Percentiles rank a stretch among this genome's conserved stretches.
Conservation (phyloP, 2,329 filamentous ascomycete species). For the Chalaropsis ovoidea region DNA sequence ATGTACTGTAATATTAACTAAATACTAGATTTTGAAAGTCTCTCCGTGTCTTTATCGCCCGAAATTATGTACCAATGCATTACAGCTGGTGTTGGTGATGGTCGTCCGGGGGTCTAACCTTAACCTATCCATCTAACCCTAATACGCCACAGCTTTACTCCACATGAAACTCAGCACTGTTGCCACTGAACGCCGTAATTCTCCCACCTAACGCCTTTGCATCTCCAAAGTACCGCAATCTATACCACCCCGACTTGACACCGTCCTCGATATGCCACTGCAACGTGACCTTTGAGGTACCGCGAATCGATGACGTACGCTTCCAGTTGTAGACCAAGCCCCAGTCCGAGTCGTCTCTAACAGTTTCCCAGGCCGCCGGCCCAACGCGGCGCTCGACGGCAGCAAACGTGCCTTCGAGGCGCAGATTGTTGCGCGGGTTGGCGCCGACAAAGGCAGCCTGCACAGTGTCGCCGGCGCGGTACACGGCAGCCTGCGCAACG, state of each 20-base stretch:
- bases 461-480: slow-evolving; percentile 51
- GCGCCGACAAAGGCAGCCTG: slow-evolving; percentile 68
- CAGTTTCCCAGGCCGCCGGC: slow-evolving; percentile 46
- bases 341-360: slow-evolving; percentile 74
- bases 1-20: neutral
- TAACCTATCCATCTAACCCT: neutral
- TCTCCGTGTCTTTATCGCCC: too few relatives aligned
- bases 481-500: slow-evolving; percentile 38
- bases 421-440: slow-evolving; percentile 81
- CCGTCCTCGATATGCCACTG: slow-evolving; percentile 64
- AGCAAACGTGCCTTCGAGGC: slow-evolving; percentile 65
- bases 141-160: neutral
- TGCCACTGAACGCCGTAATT: slow-evolving; percentile 59
- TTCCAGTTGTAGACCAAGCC: slow-evolving; percentile 71
- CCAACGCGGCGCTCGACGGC: slow-evolving; percentile 56
- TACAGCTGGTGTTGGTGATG: too few relatives aligned
- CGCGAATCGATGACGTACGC: slow-evolving; percentile 57
- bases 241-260: slow-evolving; percentile 50
- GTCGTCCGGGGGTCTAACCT: neutral
- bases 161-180: slow-evolving; percentile 44
- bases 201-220: slow-evolving; percentile 53
- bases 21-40: neutral
- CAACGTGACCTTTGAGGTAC: slow-evolving; percentile 66
- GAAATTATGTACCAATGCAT: too few relatives aligned
- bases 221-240: slow-evolving; percentile 74